A percentile compares a stretch with the other conserved stretches of the same genome.
phyloP scores from a whole-genome alignment of 2,329 filamentous ascomycete species.

The Chalaropsis ovoidea region DNA sequence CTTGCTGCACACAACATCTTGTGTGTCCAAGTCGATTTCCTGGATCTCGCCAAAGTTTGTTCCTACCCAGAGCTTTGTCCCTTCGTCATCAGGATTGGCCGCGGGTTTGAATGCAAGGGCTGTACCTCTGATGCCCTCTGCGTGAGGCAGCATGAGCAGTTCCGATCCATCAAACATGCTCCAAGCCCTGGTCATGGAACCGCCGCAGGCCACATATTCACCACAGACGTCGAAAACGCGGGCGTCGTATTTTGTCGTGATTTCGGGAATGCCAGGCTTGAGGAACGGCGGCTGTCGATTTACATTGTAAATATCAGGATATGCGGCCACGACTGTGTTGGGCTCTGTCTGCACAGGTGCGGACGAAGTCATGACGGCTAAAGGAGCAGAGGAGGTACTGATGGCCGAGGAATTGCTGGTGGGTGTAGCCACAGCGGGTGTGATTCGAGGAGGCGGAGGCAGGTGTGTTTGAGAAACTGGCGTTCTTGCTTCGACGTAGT shows the following conservation, averaged over 20 bases:
- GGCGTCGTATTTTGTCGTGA: conserved; percentile 77
- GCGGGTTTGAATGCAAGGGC: conserved; percentile 80
- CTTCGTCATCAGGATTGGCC: conserved; percentile 66
- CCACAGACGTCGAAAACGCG: conserved; percentile 81
- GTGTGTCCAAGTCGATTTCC: conserved; percentile 71
- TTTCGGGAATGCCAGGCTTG: conserved; percentile 61
- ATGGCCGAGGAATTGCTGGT: conserved; percentile 24
- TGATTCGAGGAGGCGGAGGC: conserved; percentile 18
- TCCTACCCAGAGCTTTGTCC: conserved; percentile 75
- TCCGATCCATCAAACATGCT: conserved; percentile 71
- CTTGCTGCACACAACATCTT: conserved; percentile 59
- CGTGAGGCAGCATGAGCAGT: conserved; percentile 69
- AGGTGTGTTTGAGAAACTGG: conserved; percentile 13
- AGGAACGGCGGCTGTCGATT: conserved; percentile 75
- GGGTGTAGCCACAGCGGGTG: conserved; percentile 27
- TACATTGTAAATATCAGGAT: conserved; percentile 72
- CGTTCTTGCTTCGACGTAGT: conserved; percentile 17
- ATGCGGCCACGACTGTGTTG: conserved; percentile 49
- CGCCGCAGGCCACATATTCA: conserved; percentile 75
- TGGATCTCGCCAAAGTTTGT: conserved; percentile 80
- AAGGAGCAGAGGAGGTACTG: conserved; percentile 24
- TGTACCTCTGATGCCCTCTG: conserved; percentile 73
- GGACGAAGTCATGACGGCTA: conserved; percentile 21
- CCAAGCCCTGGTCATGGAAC: conserved; percentile 81
- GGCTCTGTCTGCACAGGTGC: conserved; percentile 34